phyloP scores from a whole-genome alignment of 2,329 filamentous ascomycete species.

The Tolypocladium pustulatum region DNA sequence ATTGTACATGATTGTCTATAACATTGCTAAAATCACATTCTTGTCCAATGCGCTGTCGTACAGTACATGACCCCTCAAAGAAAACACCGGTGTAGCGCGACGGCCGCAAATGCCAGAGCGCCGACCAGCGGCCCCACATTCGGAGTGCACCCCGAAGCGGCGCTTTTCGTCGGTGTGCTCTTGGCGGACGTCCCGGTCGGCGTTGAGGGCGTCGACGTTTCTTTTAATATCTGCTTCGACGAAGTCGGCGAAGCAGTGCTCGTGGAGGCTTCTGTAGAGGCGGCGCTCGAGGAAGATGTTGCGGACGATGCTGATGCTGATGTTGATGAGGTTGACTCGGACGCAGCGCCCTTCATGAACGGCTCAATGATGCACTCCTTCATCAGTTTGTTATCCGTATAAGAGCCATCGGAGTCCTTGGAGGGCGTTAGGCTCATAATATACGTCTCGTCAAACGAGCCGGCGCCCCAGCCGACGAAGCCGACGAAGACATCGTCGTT shows the following conservation, averaged over 20 bases:
- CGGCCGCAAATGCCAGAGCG: not conserved
- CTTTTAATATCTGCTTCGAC: not conserved
- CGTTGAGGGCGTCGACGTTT: not conserved
- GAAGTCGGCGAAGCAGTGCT: not conserved
- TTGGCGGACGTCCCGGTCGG: not conserved
- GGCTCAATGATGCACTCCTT: slow-evolving; percentile 29
- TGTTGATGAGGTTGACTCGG: not conserved
- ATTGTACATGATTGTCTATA: not conserved
- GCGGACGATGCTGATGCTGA: not conserved
- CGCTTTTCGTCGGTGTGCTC: not conserved
- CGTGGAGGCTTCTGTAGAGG: not conserved
- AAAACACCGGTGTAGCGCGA: not conserved
- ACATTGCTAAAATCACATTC: not conserved
- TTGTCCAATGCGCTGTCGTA: not conserved
- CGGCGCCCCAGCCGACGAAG: slow-evolving; percentile 35
- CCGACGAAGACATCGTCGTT: slow-evolving; percentile 37
- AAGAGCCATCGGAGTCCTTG: slow-evolving; percentile 10
- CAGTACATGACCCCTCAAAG: not conserved
- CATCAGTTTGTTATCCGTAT: slow-evolving; percentile 29
- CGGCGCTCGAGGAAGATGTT: not conserved
- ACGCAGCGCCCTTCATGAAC: slow-evolving; percentile 11
- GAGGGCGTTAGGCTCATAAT: slow-evolving; percentile 31
- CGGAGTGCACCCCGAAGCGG: no score
- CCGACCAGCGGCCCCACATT: not conserved
- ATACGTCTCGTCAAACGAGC: slow-evolving; percentile 30